Percentiles rank a stretch among this genome's conserved stretches.
Evolutionary conservation across 805 yeast species (phyloP).

Genomic region (Starmerella vaccinii): DNA sequence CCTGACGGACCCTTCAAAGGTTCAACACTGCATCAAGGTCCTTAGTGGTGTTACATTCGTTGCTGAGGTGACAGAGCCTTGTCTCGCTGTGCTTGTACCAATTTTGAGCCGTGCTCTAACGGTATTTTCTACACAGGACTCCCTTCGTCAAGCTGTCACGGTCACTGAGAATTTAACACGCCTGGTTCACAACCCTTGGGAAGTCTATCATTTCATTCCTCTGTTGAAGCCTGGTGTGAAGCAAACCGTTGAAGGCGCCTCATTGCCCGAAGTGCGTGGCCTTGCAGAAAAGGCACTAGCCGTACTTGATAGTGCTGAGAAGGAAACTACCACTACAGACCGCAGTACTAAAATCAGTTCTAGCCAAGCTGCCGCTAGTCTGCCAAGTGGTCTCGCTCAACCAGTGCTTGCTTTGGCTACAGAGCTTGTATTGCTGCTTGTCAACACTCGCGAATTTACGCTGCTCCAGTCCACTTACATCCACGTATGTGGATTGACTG

Average conservation of each 20-base stretch:
- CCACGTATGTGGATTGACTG: conserved; percentile 39
- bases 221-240: conserved; percentile 81
- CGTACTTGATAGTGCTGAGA: conserved; percentile 74
- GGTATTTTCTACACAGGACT: conserved; percentile 85
- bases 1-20: conserved; percentile 79
- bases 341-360: conserved; percentile 39
- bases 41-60: conserved; percentile 91
- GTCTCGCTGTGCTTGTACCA: conserved; percentile 80
- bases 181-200: conserved; percentile 84
- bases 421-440: conserved; percentile 28
- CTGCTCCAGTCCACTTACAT: conserved; percentile 32
- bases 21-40: conserved; percentile 78
- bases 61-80: conserved; percentile 97
- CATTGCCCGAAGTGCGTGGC: conserved; percentile 92
- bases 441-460: conserved; percentile 34
- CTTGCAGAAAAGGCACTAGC: conserved; percentile 75
- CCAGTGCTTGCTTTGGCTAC: conserved; percentile 36
- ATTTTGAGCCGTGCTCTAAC: conserved; percentile 81
- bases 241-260: conserved; percentile 79
- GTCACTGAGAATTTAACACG: conserved; percentile 93
- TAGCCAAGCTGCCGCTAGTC: conserved; percentile 40
- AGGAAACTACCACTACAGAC: conserved; percentile 68
- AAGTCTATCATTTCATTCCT: conserved; percentile 81
- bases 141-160: conserved; percentile 90
- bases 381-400: conserved; percentile 28